Evolutionary conservation across 495 filamentous ascomycete genomes (phyloP), one percentile per base, ranked within the genome.

Genomic region (Tuber indicum): DNA sequence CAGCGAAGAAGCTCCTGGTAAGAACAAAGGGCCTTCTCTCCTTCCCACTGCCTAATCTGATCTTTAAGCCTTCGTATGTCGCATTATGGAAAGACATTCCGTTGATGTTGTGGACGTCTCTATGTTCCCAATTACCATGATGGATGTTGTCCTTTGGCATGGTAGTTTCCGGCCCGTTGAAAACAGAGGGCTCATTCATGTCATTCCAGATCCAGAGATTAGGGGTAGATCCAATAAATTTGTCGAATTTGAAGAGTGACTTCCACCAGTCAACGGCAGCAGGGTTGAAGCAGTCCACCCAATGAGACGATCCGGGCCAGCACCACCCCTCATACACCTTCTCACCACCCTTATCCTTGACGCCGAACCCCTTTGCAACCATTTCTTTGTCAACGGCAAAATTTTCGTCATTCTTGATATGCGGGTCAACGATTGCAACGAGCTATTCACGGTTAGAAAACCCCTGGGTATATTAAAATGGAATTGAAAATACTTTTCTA

Each of bases 131-230:
- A 84, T 92, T 89, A 42, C 89, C 96, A 79, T 92, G 84, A 84
- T 98, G 96, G 58, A 98, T 84, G 83, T 98, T 98, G 86, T 99
- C 96, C 85, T 97, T 97, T 70, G 96, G 96, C 94, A 97, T 97
- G 45, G 95, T 95, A 17, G 93, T 97, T 84, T 99, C 96, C 0
- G 96, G 96, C 0, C 96, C 96, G 83, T 98, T 97, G 87, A 99
- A 99, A 12, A 99, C 96, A 0, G 96, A 98, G 0, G 96, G 96
- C 86, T 99, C 96, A 81, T 98, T 99, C 96, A 99, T 99, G 83
- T 99, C 96, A 84, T 99, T 99, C 96, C 96, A 99, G 83, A 98
- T 91, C 86, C 93, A 97, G 6, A 91, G 89, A 83, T 97, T 98
- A 52, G 90, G 85, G 80, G 91, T 87, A 6, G 93, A 91, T 71